Evolutionary conservation across 805 yeast genomes (phyloP).

Genomic region (Priceomyces medius): DNA sequence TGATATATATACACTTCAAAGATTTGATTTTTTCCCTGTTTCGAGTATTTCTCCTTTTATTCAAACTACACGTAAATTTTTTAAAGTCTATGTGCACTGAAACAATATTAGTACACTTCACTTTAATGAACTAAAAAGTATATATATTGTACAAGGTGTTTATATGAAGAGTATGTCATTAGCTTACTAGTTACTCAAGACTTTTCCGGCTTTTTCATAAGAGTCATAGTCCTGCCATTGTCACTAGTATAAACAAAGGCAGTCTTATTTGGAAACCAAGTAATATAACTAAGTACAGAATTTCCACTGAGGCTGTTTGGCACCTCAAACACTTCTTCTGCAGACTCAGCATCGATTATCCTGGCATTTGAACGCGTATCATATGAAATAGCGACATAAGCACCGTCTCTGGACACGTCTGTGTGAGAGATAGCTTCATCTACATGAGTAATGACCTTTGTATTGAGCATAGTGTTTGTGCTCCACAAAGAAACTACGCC

Average conservation of each 20-base stretch:
- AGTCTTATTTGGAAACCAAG: constrained; percentile 37
- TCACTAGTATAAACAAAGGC: constrained; percentile 31
- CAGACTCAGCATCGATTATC: constrained; percentile 34
- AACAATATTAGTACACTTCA: not conserved
- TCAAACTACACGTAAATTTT: constrained; percentile 5
- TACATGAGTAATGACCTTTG: constrained; percentile 35
- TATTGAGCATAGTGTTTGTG: constrained; percentile 33
- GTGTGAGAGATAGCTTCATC: constrained; percentile 45
- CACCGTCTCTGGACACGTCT: constrained; percentile 46
- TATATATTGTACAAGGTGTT: not conserved
- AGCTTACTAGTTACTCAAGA: no score
- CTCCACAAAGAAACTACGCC: constrained; percentile 56
- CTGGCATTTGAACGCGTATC: constrained; percentile 42
- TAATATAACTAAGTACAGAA: constrained; percentile 23
- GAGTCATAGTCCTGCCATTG: constrained; percentile 27
- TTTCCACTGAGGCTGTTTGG: constrained; percentile 29
- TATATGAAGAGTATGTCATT: no score
- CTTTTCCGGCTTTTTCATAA: constrained; percentile 16
- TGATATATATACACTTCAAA: no score
- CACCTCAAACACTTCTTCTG: constrained; percentile 29
- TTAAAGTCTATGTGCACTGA: no score
- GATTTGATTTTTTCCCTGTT: constrained; percentile 4
- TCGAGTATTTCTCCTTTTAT: constrained; percentile 3
- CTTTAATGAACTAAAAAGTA: not conserved
- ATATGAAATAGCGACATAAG: constrained; percentile 43